A percentile compares a stretch with the other conserved stretches of the same genome.
These are phyloP conservation scores for Soucietia sequanensis DNA, from an alignment of 805 yeast species.

Conservation along the genomic window DNA sequence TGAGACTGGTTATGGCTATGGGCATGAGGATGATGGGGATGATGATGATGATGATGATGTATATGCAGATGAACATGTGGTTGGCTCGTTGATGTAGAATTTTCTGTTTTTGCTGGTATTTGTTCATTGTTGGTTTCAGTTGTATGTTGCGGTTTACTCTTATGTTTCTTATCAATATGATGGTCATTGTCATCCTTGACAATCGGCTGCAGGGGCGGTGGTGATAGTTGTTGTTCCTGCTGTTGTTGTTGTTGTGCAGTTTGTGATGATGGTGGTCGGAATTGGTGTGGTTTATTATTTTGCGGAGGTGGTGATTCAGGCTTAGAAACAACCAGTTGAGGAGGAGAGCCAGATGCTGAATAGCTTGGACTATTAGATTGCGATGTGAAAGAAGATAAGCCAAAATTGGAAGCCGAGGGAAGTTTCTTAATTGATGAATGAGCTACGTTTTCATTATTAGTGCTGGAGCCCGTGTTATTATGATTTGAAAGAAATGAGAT, in stretches of 20 bases:
- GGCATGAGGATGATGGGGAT: conserved; percentile 9
- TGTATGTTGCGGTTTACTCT: too few species aligned
- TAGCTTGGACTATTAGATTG: too few species aligned
- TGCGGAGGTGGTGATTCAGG: too few species aligned
- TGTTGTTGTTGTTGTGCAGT: too few species aligned
- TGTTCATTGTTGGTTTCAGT: conserved; percentile 1
- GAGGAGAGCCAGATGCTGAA: too few species aligned
- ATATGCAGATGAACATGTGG: too few species aligned
- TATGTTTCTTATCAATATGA: background rate
- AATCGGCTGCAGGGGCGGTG: background rate
- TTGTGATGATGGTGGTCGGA: too few species aligned
- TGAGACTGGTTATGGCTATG: conserved; percentile 6
- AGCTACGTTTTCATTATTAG: conserved; percentile 2
- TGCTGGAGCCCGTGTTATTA: too few species aligned
- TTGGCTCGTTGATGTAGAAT: conserved; percentile 1
- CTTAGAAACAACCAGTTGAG: too few species aligned
- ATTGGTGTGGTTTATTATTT: too few species aligned
- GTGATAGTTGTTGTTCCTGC: background rate
- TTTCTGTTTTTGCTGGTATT: conserved; percentile 1
- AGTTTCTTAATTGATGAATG: conserved; percentile 5
- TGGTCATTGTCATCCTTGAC: background rate
- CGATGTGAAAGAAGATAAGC: conserved; percentile 18
- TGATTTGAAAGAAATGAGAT: conserved; percentile 28
- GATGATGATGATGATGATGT: conserved; percentile 12
- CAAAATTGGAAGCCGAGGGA: conserved; percentile 18